Base-by-base conservation (phyloP, 768 basidiomycete species). In the Gloeopeniophorella convolvens region DNA sequence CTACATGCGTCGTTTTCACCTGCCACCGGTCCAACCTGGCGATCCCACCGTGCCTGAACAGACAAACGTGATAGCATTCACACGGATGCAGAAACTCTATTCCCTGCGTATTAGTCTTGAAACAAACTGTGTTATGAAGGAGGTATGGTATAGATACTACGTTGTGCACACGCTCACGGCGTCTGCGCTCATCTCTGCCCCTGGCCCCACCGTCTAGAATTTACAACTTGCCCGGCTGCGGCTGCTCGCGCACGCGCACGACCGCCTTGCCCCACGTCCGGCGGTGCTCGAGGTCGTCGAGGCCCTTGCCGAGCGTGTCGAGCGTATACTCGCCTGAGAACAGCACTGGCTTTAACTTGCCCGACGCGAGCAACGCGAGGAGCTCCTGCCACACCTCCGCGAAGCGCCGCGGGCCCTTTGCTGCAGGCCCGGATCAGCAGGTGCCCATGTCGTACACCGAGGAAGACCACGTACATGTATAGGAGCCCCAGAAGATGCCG, bases 191-290 rank as follows among this genome's bases (percentile, higher is more conserved):
- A n/a, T n/a, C n/a, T n/a, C n/a, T n/a, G n/a, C n/a, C n/a, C n/a
- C n/a, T n/a, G n/a, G n/a, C n/a, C n/a, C n/a, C n/a, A n/a, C n/a
- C n/a, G n/a, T n/a, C n/a, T n/a, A n/a, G n/a, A n/a, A n/a, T 46
- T 78, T 50, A 66, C 42, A 82, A 62, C 61, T 73, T 82, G 3
- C 76, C 68, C 44, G 55, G 69, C 48, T 59, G 60, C 5, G 65
- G 63, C 7, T 82, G 79, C 23, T 80, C 74, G 46, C 72, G 74
- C 40, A 96, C 65, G 46, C 72, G 73, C 5, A 89, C 76, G 21
- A 93, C 71, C 0, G 75, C 86, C 63, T 96, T 97, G 0, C 95
- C 95, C 89, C 91, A 97, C 5, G 91, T 94, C 68, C 87, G 77
- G 54, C 95, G 72, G 35, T 72, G 72, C 61, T 91, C 91, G 23